phyloP scores from a whole-genome alignment of 768 basidiomycete species.

The Harrya chromipes region DNA sequence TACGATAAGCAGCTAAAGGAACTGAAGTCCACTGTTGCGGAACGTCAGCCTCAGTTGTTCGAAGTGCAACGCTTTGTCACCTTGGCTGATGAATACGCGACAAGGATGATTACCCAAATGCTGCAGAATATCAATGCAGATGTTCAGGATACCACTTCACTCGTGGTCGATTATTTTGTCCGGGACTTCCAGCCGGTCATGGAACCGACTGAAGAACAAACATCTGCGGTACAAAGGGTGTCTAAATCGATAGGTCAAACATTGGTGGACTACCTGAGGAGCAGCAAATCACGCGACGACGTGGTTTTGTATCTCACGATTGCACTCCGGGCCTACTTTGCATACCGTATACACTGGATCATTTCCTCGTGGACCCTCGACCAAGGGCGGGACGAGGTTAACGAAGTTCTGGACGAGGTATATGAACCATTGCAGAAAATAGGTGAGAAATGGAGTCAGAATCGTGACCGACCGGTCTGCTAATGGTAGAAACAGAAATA shows the following conservation, averaged over 20 bases:
- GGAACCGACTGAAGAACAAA: background rate
- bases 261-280: background rate
- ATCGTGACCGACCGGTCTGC: background rate
- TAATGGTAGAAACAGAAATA: slow-evolving; percentile 2
- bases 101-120: too few relatives aligned
- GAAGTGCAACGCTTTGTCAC: too few relatives aligned
- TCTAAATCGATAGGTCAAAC: background rate
- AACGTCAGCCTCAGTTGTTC: too few relatives aligned
- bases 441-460: background rate
- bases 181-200: background rate
- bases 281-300: background rate
- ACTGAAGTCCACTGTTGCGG: too few relatives aligned
- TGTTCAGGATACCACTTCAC: too few relatives aligned
- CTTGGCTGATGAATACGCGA: background rate
- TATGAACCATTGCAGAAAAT: slow-evolving; percentile 1
- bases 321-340: slow-evolving; percentile 8
- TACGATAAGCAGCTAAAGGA: too few relatives aligned
- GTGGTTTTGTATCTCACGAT: slow-evolving; percentile 6
- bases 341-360: background rate
- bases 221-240: background rate
- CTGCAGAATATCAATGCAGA: too few relatives aligned
- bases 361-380: slow-evolving; percentile 11
- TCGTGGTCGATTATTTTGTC: background rate
- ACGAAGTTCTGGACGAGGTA: background rate
- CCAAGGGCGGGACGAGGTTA: background rate